These are phyloP conservation scores for Daldinia loculata DNA, from an alignment of 495 filamentous ascomycete genomes.

Conservation along the genomic window DNA sequence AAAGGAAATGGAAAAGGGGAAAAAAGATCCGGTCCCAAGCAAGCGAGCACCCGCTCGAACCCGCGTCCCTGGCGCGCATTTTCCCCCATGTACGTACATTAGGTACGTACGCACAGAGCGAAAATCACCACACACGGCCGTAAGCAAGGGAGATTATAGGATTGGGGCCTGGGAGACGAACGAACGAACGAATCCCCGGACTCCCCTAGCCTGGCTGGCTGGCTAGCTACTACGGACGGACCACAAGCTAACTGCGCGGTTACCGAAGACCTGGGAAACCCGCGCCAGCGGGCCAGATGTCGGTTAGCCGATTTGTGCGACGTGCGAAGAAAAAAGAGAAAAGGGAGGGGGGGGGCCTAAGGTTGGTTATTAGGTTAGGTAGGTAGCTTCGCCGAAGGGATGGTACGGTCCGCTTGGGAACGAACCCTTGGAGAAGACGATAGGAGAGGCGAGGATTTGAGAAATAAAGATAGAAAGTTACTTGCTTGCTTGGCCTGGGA, in stretches of 20 bases:
- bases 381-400: too few relatives aligned
- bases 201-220: background rate
- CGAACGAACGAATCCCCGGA: background rate
- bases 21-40: slow-evolving; percentile 32
- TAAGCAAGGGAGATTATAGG: slow-evolving; percentile 33
- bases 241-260: slow-evolving; percentile 10
- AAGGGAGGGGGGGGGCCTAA: background rate
- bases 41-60: slow-evolving; percentile 28
- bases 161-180: background rate
- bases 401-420: background rate
- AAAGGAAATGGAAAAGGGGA: background rate
- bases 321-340: slow-evolving; percentile 5
- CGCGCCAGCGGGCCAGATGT: slow-evolving; percentile 25
- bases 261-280: slow-evolving; percentile 31
- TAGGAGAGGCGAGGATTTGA: background rate
- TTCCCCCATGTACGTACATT: background rate
- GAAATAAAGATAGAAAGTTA: background rate
- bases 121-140: slow-evolving; percentile 39
- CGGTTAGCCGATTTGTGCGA: slow-evolving; percentile 18
- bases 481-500: background rate
- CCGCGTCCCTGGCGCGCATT: slow-evolving; percentile 9
- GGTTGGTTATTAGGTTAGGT: background rate
- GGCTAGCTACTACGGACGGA: background rate
- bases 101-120: background rate
- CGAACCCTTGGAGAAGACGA: background rate